Percentiles rank a stretch among this genome's conserved stretches.
These are phyloP conservation scores for Phytomonas francai DNA, from an alignment of 208 protist species.

Conservation along the genomic window DNA sequence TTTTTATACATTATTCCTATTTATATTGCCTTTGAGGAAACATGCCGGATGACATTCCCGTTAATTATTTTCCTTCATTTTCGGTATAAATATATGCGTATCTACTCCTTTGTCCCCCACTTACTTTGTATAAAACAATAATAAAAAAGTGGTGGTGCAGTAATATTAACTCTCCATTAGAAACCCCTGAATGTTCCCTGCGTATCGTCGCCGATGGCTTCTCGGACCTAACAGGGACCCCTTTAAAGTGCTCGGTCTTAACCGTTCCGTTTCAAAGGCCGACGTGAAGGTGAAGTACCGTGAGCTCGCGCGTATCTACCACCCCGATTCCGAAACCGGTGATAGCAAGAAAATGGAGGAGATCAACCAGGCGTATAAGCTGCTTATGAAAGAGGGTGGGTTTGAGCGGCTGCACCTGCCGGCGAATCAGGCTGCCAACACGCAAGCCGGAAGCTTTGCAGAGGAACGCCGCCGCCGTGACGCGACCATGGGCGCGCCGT, in stretches of 20 bases:
- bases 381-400: constrained; percentile 72
- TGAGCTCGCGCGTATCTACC: constrained; percentile 74
- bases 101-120: background rate
- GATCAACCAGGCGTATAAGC: constrained; percentile 82
- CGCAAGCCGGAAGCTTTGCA: constrained; percentile 14
- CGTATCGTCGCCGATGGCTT: background rate
- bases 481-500: constrained; percentile 18
- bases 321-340: constrained; percentile 65
- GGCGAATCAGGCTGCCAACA: background rate
- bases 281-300: constrained; percentile 80
- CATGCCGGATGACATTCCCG: no score
- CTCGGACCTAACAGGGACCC: constrained; percentile 29
- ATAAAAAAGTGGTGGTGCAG: background rate
- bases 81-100: no score
- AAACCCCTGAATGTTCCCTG: no score
- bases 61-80: no score
- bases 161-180: no score
- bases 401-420: constrained; percentile 63
- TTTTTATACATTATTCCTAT: background rate
- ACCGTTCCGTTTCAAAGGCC: constrained; percentile 51
- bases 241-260: constrained; percentile 63
- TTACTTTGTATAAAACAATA: constrained; percentile 2
- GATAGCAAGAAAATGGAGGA: constrained; percentile 70
- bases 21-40: no score
- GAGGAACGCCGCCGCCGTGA: constrained; percentile 15